phyloP scores from a whole-genome alignment of 257 asterid species.

The Coffea canephora region DNA sequence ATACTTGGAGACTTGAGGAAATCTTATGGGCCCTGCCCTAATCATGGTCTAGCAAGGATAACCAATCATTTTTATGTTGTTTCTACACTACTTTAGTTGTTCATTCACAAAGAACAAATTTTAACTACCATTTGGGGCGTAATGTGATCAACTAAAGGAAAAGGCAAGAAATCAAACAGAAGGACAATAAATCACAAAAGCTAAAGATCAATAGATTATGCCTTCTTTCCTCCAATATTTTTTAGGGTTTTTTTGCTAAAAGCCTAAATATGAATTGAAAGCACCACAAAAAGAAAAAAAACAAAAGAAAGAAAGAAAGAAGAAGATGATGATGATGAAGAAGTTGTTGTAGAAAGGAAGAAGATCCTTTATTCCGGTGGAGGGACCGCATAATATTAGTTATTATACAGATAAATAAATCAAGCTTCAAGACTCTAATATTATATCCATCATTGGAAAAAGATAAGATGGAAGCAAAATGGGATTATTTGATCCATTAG shows the following conservation, averaged over 20 bases:
- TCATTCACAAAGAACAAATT: constrained; percentile 24
- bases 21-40: constrained; percentile 34
- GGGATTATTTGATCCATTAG: background rate
- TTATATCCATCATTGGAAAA: background rate
- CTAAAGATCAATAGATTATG: background rate
- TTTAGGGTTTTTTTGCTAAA: background rate
- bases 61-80: constrained; percentile 17
- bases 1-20: constrained; percentile 15
- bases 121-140: constrained; percentile 15
- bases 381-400: background rate
- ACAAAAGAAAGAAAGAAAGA: background rate
- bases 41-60: constrained; percentile 16
- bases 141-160: background rate
- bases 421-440: background rate
- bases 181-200: background rate
- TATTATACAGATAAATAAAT: background rate
- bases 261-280: background rate
- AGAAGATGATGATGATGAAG: too few species aligned
- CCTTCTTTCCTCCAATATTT: background rate
- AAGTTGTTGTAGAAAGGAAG: too few species aligned
- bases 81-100: constrained; percentile 5
- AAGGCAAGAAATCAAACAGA: background rate
- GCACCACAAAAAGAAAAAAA: background rate
- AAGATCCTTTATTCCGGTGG: background rate
- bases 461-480: background rate